Conservation (phyloP, 768 basidiomycete species). For the Jaapia argillacea region DNA sequence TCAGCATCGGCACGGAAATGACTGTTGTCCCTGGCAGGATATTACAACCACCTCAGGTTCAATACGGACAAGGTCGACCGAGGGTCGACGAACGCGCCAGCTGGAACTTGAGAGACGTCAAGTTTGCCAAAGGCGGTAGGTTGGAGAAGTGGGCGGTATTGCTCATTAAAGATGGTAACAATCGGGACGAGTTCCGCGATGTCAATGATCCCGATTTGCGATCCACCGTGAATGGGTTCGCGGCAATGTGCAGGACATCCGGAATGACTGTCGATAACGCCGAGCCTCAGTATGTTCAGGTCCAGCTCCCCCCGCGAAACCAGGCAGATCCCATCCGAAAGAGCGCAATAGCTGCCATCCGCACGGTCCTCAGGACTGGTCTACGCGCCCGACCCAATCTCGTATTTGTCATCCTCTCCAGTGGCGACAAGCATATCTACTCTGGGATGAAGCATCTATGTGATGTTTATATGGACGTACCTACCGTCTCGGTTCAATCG, state of each 20-base stretch:
- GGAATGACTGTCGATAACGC: constrained; percentile 45
- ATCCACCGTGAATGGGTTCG: constrained; percentile 39
- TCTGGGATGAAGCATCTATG: constrained; percentile 42
- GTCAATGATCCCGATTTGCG: constrained; percentile 43
- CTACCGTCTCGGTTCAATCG: constrained; percentile 68
- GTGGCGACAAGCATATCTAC: constrained; percentile 36
- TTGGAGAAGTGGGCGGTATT: constrained; percentile 62
- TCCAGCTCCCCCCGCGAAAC: constrained; percentile 39
- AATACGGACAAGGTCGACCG: constrained; percentile 23
- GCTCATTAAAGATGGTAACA: constrained; percentile 48
- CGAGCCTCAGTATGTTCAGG: constrained; percentile 28
- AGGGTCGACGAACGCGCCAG: constrained; percentile 35
- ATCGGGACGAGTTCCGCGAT: constrained; percentile 49
- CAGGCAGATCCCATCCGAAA: constrained; percentile 45
- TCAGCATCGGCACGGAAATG: constrained; percentile 38
- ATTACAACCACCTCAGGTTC: constrained; percentile 31
- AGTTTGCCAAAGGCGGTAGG: constrained; percentile 46
- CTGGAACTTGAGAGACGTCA: constrained; percentile 47
- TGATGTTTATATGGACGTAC: constrained; percentile 36
- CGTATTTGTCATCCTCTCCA: constrained; percentile 37
- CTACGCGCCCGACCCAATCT: constrained; percentile 32
- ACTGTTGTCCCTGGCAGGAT: constrained; percentile 46
- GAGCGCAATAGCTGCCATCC: constrained; percentile 37
- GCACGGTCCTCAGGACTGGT: constrained; percentile 24
- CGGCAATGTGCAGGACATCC: constrained; percentile 47